Base-by-base conservation (phyloP, 2,329 filamentous ascomycete species). In the Fusarium beomiforme region DNA sequence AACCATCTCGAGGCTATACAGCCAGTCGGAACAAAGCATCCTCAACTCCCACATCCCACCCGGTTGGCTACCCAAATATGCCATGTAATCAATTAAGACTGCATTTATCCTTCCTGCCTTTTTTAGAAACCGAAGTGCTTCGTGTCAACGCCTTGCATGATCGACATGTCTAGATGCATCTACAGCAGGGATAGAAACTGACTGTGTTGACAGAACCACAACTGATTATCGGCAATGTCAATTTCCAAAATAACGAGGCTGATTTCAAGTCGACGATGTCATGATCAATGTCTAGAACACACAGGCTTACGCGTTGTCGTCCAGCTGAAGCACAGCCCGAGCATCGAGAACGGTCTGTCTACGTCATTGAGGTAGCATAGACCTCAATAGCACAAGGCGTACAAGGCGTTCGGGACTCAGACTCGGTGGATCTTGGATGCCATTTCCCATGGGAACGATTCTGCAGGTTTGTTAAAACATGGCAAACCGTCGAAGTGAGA, bases 321-420 rank as follows among this genome's bases (percentile, higher is more conserved):
- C 29, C 33, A 34, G 54, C 50, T 66, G 61, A 57, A 64, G 61
- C 59, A 61, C 42, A 69, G 62, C 69, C 70, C 57, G 64, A 64
- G 71, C 63, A 62, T 75, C 74, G 76, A 76, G 74, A 76, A 76
- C 74, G 72, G 71, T 62, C 74, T 34, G 67, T 55, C 50, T 71
- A 75, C 74, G 74, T 76, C 74, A 76, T 61, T 69, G 64, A 75
- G 55, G 72, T 39, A 47, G 55, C 63, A 62, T 41, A 59, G 65
- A n/a, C 63, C 56, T 57, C 37, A 36, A 29, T 56, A 23, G 47
- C 43, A 43, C 54, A 68, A 43, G 63, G 49, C 43, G 53, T 19
- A 41, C 54, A 50, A 59, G 23, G 49, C 39, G 46, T 59, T 37
- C 19, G 39, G 39, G 49, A 51, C 49, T 24, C 21, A 24, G 31